phyloP scores from a whole-genome alignment of 164 flowering plant genomes.

The Houttuynia cordata region DNA sequence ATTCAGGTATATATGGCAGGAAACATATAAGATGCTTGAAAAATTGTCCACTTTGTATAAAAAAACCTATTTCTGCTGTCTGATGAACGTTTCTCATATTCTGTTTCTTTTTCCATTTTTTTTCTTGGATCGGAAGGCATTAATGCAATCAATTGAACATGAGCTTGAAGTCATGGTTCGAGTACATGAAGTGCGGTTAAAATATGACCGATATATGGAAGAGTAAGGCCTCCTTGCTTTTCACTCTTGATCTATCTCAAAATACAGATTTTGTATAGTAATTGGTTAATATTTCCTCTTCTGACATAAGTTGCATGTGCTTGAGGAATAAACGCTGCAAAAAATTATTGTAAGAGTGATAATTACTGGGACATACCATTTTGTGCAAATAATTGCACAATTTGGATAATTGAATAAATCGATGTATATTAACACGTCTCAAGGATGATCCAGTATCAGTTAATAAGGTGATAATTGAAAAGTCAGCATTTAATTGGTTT shows the following conservation, averaged over 20 bases:
- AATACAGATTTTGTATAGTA: neutral
- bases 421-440: too few relatives aligned
- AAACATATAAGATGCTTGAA: neutral
- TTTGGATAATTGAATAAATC: too few relatives aligned
- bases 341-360: too few relatives aligned
- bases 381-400: too few relatives aligned
- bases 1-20: slow-evolving; percentile 41
- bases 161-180: slow-evolving; percentile 85
- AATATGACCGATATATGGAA: slow-evolving; percentile 84
- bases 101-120: slow-evolving; percentile 6
- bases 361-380: too few relatives aligned
- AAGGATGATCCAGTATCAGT: too few relatives aligned
- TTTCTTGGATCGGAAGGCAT: slow-evolving; percentile 33
- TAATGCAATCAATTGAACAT: slow-evolving; percentile 83
- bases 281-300: neutral
- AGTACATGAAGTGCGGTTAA: slow-evolving; percentile 89
- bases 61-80: neutral
- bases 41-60: neutral
- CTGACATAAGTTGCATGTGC: neutral
- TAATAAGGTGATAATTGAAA: too few relatives aligned
- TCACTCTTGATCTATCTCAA: neutral
- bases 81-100: neutral
- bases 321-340: too few relatives aligned
- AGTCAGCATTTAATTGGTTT: too few relatives aligned
- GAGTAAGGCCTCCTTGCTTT: slow-evolving; percentile 38